Evolutionary conservation across 2,329 filamentous ascomycete genomes (phyloP), one percentile per base, ranked within the genome.

Genomic region (Nemania diffusa): DNA sequence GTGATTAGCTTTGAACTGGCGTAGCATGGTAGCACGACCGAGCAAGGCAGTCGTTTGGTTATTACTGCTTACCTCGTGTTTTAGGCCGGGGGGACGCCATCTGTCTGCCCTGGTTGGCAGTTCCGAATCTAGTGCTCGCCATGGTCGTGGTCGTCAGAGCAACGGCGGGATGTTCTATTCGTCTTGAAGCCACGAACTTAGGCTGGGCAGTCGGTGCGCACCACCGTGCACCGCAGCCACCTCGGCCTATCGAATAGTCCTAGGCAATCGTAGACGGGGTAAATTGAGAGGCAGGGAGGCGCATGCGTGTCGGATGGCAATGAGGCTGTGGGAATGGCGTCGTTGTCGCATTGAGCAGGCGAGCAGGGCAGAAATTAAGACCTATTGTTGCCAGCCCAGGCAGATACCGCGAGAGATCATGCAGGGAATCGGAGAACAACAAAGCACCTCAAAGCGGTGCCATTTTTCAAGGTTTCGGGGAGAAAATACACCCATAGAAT

Each of bases 41-140:
- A 27, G 53, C n/a, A 56, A 32, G 27, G 24, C n/a, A 51, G 48
- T 34, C 8, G 15, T n/a, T 40, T 8, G 27, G 15, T 22, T 3
- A 32, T 42, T 17, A 24, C 26, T 62, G 69, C 78, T 72, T 72
- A 79, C 78, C 78, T 68, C 78, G 77, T 44, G 77, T 78, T 71
- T 78, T 79, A 17, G 78, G 78, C 60, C 77, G 73, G n/a, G 78
- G 78, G 37, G 78, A 79, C 44, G 76, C 74, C 74, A 79, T 77
- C 65, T 77, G 76, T 67, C 78, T 76, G 64, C 76, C 75, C 68
- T 73, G 71, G 53, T 69, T 74, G 72, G 74, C 73, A 70, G 70
- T 75, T 58, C 75, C 73, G 55, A 75, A 77, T 42, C 77, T 73
- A 57, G 76, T 74, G 62, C 73, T 78, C 69, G 76, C 74, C 76